Percentiles rank a stretch among this genome's conserved stretches.
Evolutionary conservation across 2,329 filamentous ascomycete species (phyloP).

Genomic region (Tolypocladium inflatum): DNA sequence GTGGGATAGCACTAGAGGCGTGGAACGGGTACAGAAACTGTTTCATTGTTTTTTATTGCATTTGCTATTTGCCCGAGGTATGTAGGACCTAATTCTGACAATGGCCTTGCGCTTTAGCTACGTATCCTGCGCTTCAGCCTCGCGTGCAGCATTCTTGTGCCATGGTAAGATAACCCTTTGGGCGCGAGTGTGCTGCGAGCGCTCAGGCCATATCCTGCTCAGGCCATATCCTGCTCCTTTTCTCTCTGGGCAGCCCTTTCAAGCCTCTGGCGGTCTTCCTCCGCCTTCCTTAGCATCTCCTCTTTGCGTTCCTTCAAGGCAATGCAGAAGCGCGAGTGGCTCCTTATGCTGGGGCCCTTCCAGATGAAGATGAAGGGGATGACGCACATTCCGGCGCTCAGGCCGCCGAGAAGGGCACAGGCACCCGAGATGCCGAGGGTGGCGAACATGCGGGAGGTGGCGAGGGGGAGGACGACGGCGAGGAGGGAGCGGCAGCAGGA

Average conservation of each 20-base stretch:
- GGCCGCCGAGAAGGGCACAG: conserved; percentile 41
- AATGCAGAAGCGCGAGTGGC: conserved; percentile 51
- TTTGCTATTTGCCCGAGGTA: not conserved
- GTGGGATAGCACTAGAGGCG: not conserved
- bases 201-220: not conserved
- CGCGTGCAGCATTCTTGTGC: not conserved
- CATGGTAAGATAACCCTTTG: no score
- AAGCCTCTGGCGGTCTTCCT: conserved; percentile 22
- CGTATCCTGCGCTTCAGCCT: no score
- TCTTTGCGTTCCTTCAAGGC: conserved; percentile 43
- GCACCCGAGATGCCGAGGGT: conserved; percentile 37
- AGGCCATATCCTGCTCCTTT: conserved; percentile 6
- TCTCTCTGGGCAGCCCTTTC: conserved; percentile 13
- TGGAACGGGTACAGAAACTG: not conserved
- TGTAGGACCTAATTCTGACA: not conserved
- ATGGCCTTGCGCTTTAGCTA: not conserved
- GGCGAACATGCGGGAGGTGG: conserved; percentile 39
- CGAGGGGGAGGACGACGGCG: conserved; percentile 59
- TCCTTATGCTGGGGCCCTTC: conserved; percentile 45
- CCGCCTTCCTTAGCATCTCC: conserved; percentile 30
- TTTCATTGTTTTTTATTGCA: not conserved
- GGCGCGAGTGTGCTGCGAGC: not conserved
- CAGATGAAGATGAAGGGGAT: conserved; percentile 45
- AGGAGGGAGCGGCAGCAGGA: conserved; percentile 93
- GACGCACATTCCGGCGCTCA: conserved; percentile 38